Evolutionary conservation across 2,329 filamentous ascomycete species (phyloP).

Genomic region (Didymella exigua): DNA sequence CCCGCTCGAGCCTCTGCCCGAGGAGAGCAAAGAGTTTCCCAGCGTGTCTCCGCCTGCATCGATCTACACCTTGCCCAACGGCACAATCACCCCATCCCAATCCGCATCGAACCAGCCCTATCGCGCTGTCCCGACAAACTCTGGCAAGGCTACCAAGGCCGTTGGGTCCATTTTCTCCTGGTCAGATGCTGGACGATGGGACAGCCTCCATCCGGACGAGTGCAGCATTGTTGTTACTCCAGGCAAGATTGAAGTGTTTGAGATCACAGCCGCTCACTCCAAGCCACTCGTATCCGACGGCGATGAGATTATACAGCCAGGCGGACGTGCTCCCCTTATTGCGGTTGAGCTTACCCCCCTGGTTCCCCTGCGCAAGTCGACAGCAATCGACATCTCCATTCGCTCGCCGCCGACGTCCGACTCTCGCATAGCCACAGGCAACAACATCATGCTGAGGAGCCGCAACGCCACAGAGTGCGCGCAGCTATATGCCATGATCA

Average conservation of each 20-base stretch:
- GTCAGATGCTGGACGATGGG: slow-evolving; percentile 65
- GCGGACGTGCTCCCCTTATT: slow-evolving; percentile 58
- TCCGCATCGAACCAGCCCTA: slow-evolving; percentile 80
- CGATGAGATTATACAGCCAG: slow-evolving; percentile 46
- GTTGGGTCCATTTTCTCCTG: slow-evolving; percentile 68
- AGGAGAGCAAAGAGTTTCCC: slow-evolving; percentile 47
- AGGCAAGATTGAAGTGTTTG: slow-evolving; percentile 68
- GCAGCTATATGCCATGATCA: slow-evolving; percentile 82
- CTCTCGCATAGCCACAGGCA: slow-evolving; percentile 70
- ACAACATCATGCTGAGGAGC: slow-evolving; percentile 91
- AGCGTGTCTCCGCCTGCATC: slow-evolving; percentile 50
- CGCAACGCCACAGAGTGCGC: slow-evolving; percentile 77
- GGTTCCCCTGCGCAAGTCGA: slow-evolving; percentile 88
- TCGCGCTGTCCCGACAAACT: slow-evolving; percentile 58
- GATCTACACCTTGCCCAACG: slow-evolving; percentile 47
- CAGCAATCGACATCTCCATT: slow-evolving; percentile 90
- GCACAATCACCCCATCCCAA: slow-evolving; percentile 76
- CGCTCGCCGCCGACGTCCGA: slow-evolving; percentile 79
- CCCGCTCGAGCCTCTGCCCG: slow-evolving; percentile 18
- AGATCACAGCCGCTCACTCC: slow-evolving; percentile 57
- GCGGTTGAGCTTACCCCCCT: slow-evolving; percentile 88
- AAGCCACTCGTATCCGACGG: slow-evolving; percentile 49
- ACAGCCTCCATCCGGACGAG: slow-evolving; percentile 65
- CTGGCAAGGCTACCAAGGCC: slow-evolving; percentile 59
- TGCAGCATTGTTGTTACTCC: slow-evolving; percentile 68